Evolutionary conservation across 306 rosid species (phyloP).

Genomic region (Aeschynomene evenia): DNA sequence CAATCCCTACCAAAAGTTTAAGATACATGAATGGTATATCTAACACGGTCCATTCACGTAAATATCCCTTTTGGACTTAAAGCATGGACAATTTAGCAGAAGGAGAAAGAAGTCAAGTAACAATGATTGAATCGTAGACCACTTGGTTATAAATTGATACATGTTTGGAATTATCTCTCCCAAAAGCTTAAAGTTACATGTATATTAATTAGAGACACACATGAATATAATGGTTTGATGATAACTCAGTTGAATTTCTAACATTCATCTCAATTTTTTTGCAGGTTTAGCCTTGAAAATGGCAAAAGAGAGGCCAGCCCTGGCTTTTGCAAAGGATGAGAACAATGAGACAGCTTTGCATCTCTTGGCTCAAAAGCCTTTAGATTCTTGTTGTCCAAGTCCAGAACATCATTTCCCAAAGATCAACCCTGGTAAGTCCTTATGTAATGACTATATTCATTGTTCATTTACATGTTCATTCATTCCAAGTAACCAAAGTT

Average conservation of each 20-base stretch:
- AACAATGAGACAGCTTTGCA: conserved; percentile 25
- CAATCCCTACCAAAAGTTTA: no score
- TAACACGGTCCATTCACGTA: no score
- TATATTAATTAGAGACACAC: no score
- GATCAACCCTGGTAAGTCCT: conserved; percentile 23
- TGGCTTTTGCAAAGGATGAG: conserved; percentile 17
- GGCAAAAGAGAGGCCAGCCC: neutral
- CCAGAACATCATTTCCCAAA: neutral
- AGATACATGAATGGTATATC: no score
- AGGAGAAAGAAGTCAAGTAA: no score
- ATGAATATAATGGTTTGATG: no score
- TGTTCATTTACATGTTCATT: neutral
- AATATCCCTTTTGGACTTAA: no score
- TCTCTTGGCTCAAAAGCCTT: conserved; percentile 27
- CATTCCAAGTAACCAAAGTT: conserved; percentile 1
- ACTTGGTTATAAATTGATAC: no score
- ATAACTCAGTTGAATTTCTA: no score
- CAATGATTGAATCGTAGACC: neutral
- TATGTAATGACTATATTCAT: neutral
- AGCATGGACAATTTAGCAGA: no score
- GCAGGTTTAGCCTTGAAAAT: conserved; percentile 28
- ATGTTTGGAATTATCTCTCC: no score
- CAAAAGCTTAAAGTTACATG: no score
- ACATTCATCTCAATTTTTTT: neutral
- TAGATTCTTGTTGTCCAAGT: neutral